Conservation (phyloP, 176 grass and related monocot genomes). For the Puccinellia tenuiflora region DNA sequence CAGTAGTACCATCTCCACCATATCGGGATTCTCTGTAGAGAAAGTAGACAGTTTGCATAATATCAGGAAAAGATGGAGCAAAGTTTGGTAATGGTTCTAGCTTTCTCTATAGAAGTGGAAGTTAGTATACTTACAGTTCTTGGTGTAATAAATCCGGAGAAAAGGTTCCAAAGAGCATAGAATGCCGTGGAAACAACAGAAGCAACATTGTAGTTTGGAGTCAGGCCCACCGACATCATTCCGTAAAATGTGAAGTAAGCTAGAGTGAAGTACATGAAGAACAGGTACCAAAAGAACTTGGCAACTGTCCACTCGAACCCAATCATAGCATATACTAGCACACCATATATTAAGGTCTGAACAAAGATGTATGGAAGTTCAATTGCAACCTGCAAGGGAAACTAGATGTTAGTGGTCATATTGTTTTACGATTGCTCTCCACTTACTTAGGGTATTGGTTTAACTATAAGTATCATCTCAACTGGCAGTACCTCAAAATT, state of each 20-base stretch:
- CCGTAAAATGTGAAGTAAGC: conserved; percentile 81
- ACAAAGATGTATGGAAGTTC: conserved; percentile 75
- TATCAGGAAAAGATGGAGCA: not conserved
- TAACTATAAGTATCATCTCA: not conserved
- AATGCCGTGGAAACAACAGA: conserved; percentile 55
- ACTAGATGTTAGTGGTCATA: not conserved
- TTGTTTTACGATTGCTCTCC: not conserved
- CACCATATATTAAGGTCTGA: conserved; percentile 54
- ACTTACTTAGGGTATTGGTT: not conserved
- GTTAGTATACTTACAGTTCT: conserved; percentile 47
- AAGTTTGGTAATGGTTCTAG: not conserved
- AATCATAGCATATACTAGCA: conserved; percentile 78
- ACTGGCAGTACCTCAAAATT: not conserved
- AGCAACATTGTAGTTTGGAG: conserved; percentile 62
- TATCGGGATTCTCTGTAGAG: conserved; percentile 51
- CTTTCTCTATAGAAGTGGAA: not conserved
- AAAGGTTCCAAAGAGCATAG: conserved; percentile 67
- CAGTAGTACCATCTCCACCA: conserved; percentile 93
- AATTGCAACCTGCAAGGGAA: conserved; percentile 54
- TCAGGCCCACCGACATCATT: conserved; percentile 80
- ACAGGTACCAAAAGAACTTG: conserved; percentile 87
- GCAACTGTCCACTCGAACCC: conserved; percentile 74
- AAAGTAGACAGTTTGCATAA: not conserved
- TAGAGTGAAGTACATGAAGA: conserved; percentile 89
- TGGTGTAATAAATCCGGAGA: conserved; percentile 76